Base-by-base conservation (phyloP, 1,139 yeast species). In the Candida glucosophila region DNA sequence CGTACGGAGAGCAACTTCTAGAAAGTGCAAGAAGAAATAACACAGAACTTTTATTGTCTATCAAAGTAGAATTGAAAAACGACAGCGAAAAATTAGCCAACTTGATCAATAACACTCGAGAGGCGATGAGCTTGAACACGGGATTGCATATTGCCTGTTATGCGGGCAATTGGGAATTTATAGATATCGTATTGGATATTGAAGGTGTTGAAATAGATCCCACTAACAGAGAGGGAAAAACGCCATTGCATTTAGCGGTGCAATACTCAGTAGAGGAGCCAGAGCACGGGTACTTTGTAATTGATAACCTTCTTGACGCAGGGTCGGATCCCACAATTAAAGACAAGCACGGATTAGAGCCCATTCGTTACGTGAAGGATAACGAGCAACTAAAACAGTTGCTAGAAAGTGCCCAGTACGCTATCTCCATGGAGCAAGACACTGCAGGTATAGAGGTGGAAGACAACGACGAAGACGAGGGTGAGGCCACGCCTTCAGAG, bases 121-220 rank as follows among this genome's bases (percentile, higher is more conserved):
- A 90, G 50, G 71, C 92, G 17, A 60, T 64, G 28, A 65, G 86
- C 22, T 83, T 86, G n/a, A 85, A 85, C 57, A 61, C 86, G 2
- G 73, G 92, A 3, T 62, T 90, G 26, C 97, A 90, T 53, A 53
- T 90, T 26, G 85, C 94, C 14, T 80, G 93, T 20, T 67, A 65
- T 34, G 66, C 73, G 39, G 97, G 97, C 3, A 73, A 85, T 31
- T 82, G 80, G 73, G 96, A 86, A 42, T 83, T 83, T 22, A 62
- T 90, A 45, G 97, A 90, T 46, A 58, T 67, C 24, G 59, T 90
- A 15, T 64, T 90, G 35, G 97, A 90, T 48, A 76, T 79, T 31
- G 94, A 82, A 34, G 96, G 94, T 3, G 88, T 88, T 14, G 95
- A 86, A 41, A 76, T 88, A 22, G 95, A 90, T 47, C 90, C 94